Evolutionary conservation across 2,329 filamentous ascomycete species (phyloP), one percentile per base, ranked within the genome.

Genomic region (Ustulina deusta): DNA sequence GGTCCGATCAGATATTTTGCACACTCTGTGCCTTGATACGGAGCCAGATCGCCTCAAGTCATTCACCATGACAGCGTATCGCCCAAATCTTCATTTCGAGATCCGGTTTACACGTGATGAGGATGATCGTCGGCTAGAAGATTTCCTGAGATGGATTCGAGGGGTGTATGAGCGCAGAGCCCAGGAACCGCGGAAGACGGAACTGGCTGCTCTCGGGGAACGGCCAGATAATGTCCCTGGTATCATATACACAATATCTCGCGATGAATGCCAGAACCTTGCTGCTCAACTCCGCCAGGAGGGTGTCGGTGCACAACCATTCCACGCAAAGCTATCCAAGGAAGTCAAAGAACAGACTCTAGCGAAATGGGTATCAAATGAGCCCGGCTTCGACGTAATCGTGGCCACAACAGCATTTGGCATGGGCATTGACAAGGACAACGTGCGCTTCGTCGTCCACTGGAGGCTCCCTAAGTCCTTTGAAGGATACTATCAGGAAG

Each of bases 351-450:
- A 92, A 72, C 87, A 91, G 66, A 91, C 91, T 1, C 83, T 94
- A 3, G 80, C 85, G 17, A 86, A 87, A 20, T 95, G 92, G 92
- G 89, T 94, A 52, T 84, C 86, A 62, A 92, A 93, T 77, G 86
- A 88, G 61, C 84, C 87, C 29, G 91, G 91, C 0, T 97, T 96
- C 80, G 94, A 96, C 78, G 89, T 98, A 56, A 95, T 98, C 68
- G 94, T 97, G 32, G 95, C 95, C 1, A 98, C 95, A 0, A 98
- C 93, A 1, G 95, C 95, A 0, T 98, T 98, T 75, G 95, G 95
- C 2, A 98, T 98, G 95, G 95, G 95, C 29, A 97, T 98, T 71
- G 94, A 98, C 79, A 97, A 97, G 79, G 90, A 96, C 60, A 91
- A 97, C 73, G 95, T 98, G 11, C 91, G 95, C 2, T 97, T 97